Base-by-base conservation (phyloP, 1,284 basidiomycete genomes). In the Peniophora sp. region DNA sequence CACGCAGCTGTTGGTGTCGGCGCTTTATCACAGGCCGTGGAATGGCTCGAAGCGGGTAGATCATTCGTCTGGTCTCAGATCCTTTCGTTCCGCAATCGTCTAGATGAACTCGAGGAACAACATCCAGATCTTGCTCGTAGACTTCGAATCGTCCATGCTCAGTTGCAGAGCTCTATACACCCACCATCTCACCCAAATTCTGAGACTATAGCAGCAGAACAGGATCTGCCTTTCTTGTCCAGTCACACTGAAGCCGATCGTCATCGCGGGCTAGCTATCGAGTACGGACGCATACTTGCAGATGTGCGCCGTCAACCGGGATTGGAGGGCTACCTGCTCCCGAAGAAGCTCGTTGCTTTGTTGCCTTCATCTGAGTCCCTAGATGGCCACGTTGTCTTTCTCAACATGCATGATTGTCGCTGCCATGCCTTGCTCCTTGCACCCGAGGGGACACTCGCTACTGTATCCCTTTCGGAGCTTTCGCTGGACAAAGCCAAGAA, bases 401-500 rank as follows among this genome's bases (percentile, higher is more conserved):
- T 41, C 16, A 41, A 41, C 16, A 16, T 41, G 16, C 50, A 55
- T 45, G 38, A 50, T 9, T 48, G 50, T n/a, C 55, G 59, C 6
- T 61, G 63, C 48, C 66, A 68, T 57, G 66, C 65, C 10, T 50
- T 68, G 25, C 52, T 63, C 19, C 55, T 57, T 45, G 50, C 19
- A 53, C 50, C 38, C 50, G 12, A 47, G 35, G 35, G 41, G 54
- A 20, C 38, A 38, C 23, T 27, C 16, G 27, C 35, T n/a, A 45
- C 24, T 22, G 12, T 39, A 32, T 19, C 38, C 35, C 11, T 39
- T 25, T 2, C 49, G 23, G 48, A 16, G 10, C 27, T 44, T 19
- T n/a, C 19, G 16, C n/a, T 17, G 6, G 12, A 6, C 19, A 24
- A 45, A 6, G 32, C 36, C 5, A 16, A 20, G n/a, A 16, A 5